A percentile compares a stretch with the other conserved stretches of the same genome.
Evolutionary conservation across 2,329 filamentous ascomycete genomes (phyloP).

Genomic region (Penicillium paneum): DNA sequence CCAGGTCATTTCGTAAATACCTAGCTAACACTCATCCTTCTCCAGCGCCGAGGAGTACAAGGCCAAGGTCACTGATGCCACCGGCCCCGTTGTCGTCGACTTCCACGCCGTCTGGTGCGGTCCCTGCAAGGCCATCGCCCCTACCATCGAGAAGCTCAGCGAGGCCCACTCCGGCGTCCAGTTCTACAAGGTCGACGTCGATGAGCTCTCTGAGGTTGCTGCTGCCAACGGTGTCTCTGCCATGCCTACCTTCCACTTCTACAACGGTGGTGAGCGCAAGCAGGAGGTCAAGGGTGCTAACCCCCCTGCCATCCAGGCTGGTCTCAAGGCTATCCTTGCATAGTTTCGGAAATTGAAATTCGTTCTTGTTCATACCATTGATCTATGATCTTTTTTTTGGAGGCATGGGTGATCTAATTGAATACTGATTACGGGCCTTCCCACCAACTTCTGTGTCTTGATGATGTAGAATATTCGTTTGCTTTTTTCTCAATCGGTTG

Average conservation of each 20-base stretch:
- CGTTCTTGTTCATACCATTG: conserved; percentile 2
- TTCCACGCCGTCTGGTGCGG: conserved; percentile 90
- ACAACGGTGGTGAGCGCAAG: conserved; percentile 73
- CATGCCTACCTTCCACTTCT: conserved; percentile 89
- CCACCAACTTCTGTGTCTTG: not conserved
- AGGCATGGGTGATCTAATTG: not conserved
- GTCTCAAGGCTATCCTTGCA: conserved; percentile 25
- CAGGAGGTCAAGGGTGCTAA: conserved; percentile 77
- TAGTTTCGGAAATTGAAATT: conserved; percentile 14
- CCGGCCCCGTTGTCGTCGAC: conserved; percentile 71
- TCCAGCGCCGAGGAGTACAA: conserved; percentile 60
- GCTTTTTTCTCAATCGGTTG: not conserved
- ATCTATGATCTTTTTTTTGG: not conserved
- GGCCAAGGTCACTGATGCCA: conserved; percentile 45
- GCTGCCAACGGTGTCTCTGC: conserved; percentile 76
- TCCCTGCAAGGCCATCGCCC: conserved; percentile 88
- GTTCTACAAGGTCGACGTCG: conserved; percentile 91
- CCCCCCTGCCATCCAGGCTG: conserved; percentile 60
- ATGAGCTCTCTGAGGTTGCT: conserved; percentile 71
- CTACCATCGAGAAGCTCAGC: conserved; percentile 64
- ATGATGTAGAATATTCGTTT: not conserved
- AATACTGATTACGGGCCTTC: conserved; percentile 3
- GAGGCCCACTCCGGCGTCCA: conserved; percentile 58
- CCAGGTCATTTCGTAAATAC: not conserved
- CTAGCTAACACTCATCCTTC: not conserved